Conservation (phyloP, 2,329 filamentous ascomycete species). For the Fusarium verticillioides region DNA sequence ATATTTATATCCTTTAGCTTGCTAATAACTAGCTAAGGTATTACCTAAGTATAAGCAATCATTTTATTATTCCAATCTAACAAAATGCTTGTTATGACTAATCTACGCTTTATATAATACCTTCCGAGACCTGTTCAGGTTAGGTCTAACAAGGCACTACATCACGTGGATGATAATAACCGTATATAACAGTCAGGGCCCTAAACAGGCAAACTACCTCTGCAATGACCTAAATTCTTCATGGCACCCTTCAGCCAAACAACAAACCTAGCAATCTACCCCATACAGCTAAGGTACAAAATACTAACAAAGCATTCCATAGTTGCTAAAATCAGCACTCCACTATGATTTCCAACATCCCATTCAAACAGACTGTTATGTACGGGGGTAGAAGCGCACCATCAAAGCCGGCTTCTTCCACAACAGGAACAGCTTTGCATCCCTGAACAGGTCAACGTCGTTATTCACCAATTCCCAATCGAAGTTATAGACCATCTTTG, state of each 20-base stretch:
- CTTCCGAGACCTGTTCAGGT: background rate
- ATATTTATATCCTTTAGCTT: no score
- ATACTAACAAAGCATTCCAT: background rate
- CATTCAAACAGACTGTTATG: background rate
- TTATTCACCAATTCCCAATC: background rate
- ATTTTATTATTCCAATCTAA: no score
- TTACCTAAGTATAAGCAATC: no score
- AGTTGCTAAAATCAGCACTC: background rate
- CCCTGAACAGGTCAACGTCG: background rate
- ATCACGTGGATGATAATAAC: background rate
- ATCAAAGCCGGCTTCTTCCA: background rate
- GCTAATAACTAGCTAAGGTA: no score
- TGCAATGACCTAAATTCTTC: background rate
- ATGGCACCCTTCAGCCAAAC: background rate
- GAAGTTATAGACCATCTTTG: background rate
- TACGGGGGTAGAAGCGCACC: background rate
- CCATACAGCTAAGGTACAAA: accelerated
- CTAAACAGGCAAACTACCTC: background rate
- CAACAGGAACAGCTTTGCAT: background rate
- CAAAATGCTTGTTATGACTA: no score
- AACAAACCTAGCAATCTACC: background rate
- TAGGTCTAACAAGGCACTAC: background rate
- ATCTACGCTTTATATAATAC: no score
- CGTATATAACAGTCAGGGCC: background rate
- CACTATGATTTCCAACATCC: background rate